Evolutionary conservation across 495 filamentous ascomycete species (phyloP), one percentile per base, ranked within the genome.

Genomic region (Pyronema domesticum): DNA sequence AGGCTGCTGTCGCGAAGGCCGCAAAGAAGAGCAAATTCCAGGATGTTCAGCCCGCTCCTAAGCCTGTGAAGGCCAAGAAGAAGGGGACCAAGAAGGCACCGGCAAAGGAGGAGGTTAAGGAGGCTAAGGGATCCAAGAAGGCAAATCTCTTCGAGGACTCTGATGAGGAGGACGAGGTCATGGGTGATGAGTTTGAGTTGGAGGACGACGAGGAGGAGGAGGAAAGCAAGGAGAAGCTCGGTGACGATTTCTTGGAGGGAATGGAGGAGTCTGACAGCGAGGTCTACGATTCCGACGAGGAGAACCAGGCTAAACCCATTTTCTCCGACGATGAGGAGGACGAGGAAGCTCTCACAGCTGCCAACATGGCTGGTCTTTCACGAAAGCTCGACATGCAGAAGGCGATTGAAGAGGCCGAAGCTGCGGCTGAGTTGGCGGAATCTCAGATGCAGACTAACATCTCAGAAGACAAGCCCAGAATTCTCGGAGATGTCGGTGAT

Each of bases 261-360:
- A 30, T 30, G 23, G 74, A 73, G 36, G 76, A 86, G 42, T 80
- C 80, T 56, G 87, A 88, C 61, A 91, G 85, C 10, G 80, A 83
- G 51, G 68, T 54, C 11, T 35, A 37, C 13, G 52, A 54, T 19
- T 54, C 52, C 7, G 68, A 72, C 14, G 48, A 53, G 7, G 73
- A 73, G 57, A 61, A 67, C 51, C 69, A 48, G 13, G 33, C 60
- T 15, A 58, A 69, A 63, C 76, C 80, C 37, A 82, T 91, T 70
- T 98, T 94, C 72, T 96, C 91, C 0, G 89, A 95, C 54, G 91
- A 98, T 62, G 89, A 95, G 65, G 86, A 89, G 56, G 79, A 86
- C 39, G 88, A 94, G 67, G 87, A 95, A 70, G 83, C 79, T 64
- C 73, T 98, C 53, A 98, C 87, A 3, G 93, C 91, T 0, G 93